phyloP scores from a whole-genome alignment of 1,139 yeast genomes.

The Protomyces inundatus region DNA sequence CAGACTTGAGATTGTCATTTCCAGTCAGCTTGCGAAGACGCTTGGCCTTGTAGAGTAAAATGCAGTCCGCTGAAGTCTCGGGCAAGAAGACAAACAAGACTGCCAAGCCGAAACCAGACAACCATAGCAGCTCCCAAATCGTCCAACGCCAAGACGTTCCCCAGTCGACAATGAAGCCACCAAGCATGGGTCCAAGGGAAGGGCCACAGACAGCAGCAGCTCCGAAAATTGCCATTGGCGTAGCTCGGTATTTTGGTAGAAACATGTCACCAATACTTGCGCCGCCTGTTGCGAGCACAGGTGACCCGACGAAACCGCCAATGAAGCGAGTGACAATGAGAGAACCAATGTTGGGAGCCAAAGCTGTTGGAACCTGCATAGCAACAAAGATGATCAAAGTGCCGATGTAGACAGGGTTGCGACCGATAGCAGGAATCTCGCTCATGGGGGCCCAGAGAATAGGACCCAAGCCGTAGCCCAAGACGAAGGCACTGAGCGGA shows the following conservation, averaged over 20 bases:
- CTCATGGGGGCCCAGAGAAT: conserved; percentile 72
- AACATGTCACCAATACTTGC: conserved; percentile 75
- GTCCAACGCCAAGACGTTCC: conserved; percentile 60
- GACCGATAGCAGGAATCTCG: conserved; percentile 47
- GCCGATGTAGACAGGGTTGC: conserved; percentile 50
- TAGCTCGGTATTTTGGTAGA: conserved; percentile 60
- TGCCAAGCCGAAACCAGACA: conserved; percentile 50
- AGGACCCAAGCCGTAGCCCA: conserved; percentile 59
- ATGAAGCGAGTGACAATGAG: conserved; percentile 65
- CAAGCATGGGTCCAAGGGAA: conserved; percentile 69
- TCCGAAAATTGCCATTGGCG: conserved; percentile 46
- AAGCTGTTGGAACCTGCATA: conserved; percentile 58
- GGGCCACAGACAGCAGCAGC: conserved; percentile 62
- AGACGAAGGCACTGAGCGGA: conserved; percentile 68
- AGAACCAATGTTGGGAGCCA: conserved; percentile 48
- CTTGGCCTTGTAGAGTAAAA: conserved; percentile 65
- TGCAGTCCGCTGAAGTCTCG: conserved; percentile 86
- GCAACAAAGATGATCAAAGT: conserved; percentile 47
- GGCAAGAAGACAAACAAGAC: conserved; percentile 57
- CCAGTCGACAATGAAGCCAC: conserved; percentile 64
- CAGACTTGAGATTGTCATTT: conserved; percentile 46
- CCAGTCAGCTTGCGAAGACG: conserved; percentile 40
- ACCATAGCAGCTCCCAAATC: conserved; percentile 50
- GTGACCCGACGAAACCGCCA: conserved; percentile 75
- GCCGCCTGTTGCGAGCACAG: conserved; percentile 81